These are phyloP conservation scores for Fusarium lyarnte DNA, from an alignment of 2,329 filamentous ascomycete genomes.

Conservation along the genomic window DNA sequence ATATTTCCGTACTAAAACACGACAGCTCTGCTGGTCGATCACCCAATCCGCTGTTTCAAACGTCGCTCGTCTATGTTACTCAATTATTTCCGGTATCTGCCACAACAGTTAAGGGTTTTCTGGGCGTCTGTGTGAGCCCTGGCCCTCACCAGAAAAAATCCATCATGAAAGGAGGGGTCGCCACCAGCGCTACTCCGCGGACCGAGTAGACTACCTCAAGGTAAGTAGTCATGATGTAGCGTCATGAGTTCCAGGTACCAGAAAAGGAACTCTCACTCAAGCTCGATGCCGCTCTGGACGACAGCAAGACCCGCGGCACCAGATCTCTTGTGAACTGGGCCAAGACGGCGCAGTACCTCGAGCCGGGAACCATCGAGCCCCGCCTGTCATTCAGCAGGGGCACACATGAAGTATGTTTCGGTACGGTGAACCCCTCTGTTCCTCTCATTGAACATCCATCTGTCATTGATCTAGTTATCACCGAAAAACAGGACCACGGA, in stretches of 20 bases:
- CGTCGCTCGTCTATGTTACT: neutral
- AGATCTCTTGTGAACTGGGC: conserved; percentile 23
- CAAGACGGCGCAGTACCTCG: conserved; percentile 31
- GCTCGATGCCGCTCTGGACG: conserved; percentile 1
- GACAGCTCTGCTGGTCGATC: neutral
- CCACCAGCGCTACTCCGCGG: conserved; percentile 19
- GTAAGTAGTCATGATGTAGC: conserved; percentile 25
- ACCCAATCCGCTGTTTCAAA: conserved; percentile 25
- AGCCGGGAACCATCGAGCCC: conserved; percentile 12
- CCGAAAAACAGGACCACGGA: conserved; percentile 4
- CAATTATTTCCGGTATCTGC: conserved; percentile 20
- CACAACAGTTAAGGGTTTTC: conserved; percentile 13
- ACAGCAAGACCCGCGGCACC: conserved; percentile 10
- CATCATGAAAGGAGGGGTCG: conserved; percentile 33
- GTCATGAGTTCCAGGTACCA: conserved; percentile 33
- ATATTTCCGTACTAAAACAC: conserved; percentile 4
- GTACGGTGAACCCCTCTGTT: conserved; percentile 30
- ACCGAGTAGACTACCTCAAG: neutral
- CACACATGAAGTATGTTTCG: conserved; percentile 20
- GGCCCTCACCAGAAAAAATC: conserved; percentile 15
- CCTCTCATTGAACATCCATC: conserved; percentile 4
- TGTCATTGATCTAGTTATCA: conserved; percentile 14
- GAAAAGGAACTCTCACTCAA: conserved; percentile 15
- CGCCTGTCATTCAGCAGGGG: conserved; percentile 26
- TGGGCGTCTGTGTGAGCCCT: conserved; percentile 22